Base-by-base conservation (phyloP, 2,329 filamentous ascomycete species). In the Exserohilum turcica region DNA sequence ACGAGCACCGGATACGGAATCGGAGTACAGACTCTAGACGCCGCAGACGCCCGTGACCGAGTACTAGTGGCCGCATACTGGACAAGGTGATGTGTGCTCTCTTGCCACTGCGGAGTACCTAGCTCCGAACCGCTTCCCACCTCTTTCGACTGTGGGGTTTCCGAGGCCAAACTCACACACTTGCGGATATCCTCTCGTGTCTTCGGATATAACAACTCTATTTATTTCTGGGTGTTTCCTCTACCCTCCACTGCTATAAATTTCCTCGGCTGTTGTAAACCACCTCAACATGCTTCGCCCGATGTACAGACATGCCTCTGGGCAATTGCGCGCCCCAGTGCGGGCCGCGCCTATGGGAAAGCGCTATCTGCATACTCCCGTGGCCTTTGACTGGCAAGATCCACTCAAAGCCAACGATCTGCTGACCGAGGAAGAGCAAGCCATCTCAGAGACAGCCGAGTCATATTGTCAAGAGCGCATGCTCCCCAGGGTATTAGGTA, bases 381-480 rank as follows among this genome's bases (percentile, higher is more conserved):
- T 74, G 21, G 48, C 74, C 4, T 97, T 97, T 74, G 86, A 96
- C 74, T 99, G 94, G 93, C 84, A 94, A 73, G 94, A 99, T 71
- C 92, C 94, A 16, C 80, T 99, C 53, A 83, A 82, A 21, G 82
- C 87, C 31, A 86, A 86, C 67, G 88, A 86, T 68, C 78, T 96
- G 38, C 84, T 92, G 67, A 96, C 92, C 1, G 90, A 96, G 61
- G 94, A 99, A 55, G 94, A 99, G 76, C 73, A 91, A 60, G 91
- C 92, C 12, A 93, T 99, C 62, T 83, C 89, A 36, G 91, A 97
- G 67, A 96, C 91, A 5, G 93, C 93, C 29, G 90, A 96, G 76
- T 84, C 90, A 56, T 99, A 97, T 71, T 97, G 92, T 73, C 93
- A 97, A 75, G 92, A 97, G 73, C 85, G 85, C 55, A 81, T 99